Evolutionary conservation across 768 basidiomycete species (phyloP).

Genomic region (Lactifluus pinguis): DNA sequence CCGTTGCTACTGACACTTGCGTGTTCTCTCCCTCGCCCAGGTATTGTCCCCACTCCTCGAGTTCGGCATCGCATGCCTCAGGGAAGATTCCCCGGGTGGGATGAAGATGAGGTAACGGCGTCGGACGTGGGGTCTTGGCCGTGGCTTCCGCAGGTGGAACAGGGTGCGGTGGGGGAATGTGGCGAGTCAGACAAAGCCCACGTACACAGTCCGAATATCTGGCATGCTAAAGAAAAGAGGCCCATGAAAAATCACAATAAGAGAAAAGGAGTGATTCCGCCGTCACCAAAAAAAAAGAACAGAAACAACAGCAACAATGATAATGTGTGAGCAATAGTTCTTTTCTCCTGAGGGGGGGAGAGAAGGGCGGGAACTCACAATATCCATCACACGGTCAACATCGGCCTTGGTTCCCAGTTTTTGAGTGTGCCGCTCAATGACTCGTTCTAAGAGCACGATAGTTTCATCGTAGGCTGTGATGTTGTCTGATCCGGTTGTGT

Average conservation of each 20-base stretch:
- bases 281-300: too few relatives aligned
- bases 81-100: too few relatives aligned
- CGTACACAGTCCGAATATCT: slow-evolving; percentile 4
- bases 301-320: too few relatives aligned
- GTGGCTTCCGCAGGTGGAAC: too few relatives aligned
- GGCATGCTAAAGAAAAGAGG: slow-evolving; percentile 1
- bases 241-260: not conserved
- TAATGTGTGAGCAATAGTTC: too few relatives aligned
- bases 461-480: slow-evolving; percentile 3
- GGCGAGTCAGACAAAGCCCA: not conserved
- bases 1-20: too few relatives aligned
- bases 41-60: too few relatives aligned
- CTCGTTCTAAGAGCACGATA: slow-evolving; percentile 36
- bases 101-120: not conserved
- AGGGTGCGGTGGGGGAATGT: not conserved
- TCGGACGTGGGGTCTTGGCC: too few relatives aligned
- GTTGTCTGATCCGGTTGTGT: not conserved
- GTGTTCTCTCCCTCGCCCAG: too few relatives aligned
- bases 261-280: too few relatives aligned
- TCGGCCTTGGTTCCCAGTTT: slow-evolving; percentile 31
- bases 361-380: slow-evolving; percentile 12
- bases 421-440: slow-evolving; percentile 13
- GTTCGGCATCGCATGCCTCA: too few relatives aligned
- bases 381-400: not conserved
- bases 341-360: too few relatives aligned